phyloP scores from a whole-genome alignment of 192 early-diverging fungal species.

The Bifiguratus adelaidae region DNA sequence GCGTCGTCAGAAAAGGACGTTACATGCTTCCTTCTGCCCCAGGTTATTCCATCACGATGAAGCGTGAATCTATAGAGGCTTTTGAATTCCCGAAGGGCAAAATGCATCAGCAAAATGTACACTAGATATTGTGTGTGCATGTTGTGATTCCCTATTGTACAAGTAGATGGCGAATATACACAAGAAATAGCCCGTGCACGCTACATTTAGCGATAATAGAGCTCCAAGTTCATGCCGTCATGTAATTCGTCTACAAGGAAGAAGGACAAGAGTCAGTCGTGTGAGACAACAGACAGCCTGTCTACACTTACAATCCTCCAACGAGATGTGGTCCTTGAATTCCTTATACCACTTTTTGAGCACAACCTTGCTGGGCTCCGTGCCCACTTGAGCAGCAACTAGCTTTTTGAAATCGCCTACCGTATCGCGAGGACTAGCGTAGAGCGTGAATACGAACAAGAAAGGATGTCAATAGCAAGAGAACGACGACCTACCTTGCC shows the following conservation, averaged over 20 bases:
- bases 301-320: constrained; percentile 70
- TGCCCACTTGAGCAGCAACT: constrained; percentile 84
- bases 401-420: constrained; percentile 78
- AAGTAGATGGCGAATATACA: no score
- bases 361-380: constrained; percentile 77
- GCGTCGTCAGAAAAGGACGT: constrained; percentile 13
- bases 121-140: no score
- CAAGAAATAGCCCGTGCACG: no score
- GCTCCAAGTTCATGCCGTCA: constrained; percentile 81
- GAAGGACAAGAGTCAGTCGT: background rate
- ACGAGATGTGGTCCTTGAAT: constrained; percentile 82
- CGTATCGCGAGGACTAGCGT: constrained; percentile 73
- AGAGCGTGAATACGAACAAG: constrained; percentile 2
- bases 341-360: constrained; percentile 84
- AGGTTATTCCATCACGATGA: constrained; percentile 21
- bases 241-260: constrained; percentile 60
- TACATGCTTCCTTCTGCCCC: constrained; percentile 14
- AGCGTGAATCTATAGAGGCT: constrained; percentile 17
- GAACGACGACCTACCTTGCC: constrained; percentile 50
- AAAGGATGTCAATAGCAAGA: background rate
- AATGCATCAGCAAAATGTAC: constrained; percentile 3
- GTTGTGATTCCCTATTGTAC: no score
- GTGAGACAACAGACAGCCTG: background rate
- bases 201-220: constrained; percentile 58
- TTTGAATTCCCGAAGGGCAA: constrained; percentile 24